A percentile compares a stretch with the other conserved stretches of the same genome.
Evolutionary conservation across 2,329 filamentous ascomycete genomes (phyloP).

Genomic region (Dactylonectria macrodidyma): DNA sequence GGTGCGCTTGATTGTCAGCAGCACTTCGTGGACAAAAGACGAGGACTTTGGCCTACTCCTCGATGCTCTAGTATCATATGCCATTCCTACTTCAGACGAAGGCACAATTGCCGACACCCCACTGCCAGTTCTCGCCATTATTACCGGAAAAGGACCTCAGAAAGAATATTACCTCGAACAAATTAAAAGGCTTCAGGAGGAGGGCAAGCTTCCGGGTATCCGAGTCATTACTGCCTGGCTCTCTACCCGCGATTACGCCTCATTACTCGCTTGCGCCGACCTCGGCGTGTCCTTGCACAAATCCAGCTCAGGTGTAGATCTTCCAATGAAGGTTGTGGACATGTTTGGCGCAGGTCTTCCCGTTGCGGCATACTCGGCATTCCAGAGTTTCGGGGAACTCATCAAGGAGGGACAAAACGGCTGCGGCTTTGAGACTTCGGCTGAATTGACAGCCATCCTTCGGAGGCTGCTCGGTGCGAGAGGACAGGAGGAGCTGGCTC

Average conservation of each 20-base stretch:
- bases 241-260: constrained; percentile 86
- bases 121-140: constrained; percentile 86
- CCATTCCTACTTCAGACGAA: constrained; percentile 59
- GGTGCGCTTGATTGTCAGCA: constrained; percentile 85
- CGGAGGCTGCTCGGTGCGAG: constrained; percentile 72
- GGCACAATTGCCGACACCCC: constrained; percentile 55
- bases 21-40: constrained; percentile 97
- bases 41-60: constrained; percentile 95
- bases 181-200: constrained; percentile 73
- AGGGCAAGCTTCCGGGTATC: constrained; percentile 77
- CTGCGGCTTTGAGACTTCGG: constrained; percentile 82
- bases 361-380: constrained; percentile 87
- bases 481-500: constrained; percentile 68
- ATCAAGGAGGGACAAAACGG: constrained; percentile 91
- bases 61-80: constrained; percentile 84
- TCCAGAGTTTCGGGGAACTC: constrained; percentile 92
- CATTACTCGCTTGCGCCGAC: constrained; percentile 86
- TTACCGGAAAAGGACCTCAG: constrained; percentile 94
- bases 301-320: constrained; percentile 93
- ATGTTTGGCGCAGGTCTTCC: constrained; percentile 98
- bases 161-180: constrained; percentile 80
- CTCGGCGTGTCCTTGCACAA: constrained; percentile 93
- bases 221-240: constrained; percentile 88
- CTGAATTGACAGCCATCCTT: constrained; percentile 76
- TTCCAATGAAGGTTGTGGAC: constrained; percentile 99